phyloP scores from a whole-genome alignment of 306 rosid genomes.

The Prunus armeniaca region DNA sequence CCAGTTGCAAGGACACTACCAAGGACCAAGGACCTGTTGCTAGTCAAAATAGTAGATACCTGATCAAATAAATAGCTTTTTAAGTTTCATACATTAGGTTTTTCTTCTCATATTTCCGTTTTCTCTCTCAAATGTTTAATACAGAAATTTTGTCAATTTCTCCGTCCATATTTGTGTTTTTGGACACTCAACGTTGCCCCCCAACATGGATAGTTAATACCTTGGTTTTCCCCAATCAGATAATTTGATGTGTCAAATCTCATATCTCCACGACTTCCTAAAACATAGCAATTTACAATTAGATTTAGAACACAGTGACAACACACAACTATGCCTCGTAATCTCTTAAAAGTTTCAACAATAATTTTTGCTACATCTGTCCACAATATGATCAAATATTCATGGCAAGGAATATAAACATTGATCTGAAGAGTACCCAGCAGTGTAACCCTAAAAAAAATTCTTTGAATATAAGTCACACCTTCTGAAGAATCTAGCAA shows the following conservation, averaged over 20 bases:
- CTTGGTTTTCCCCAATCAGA: constrained; percentile 39
- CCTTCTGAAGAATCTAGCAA: constrained; percentile 47
- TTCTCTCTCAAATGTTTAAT: background rate
- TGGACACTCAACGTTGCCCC: background rate
- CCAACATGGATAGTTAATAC: background rate
- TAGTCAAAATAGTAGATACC: background rate
- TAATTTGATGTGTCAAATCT: constrained; percentile 35
- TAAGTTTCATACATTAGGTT: background rate
- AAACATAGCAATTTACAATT: constrained; percentile 12
- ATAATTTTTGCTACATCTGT: background rate
- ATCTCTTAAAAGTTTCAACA: background rate
- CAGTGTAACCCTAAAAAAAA: background rate
- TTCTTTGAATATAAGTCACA: constrained; percentile 15
- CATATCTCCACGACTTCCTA: constrained; percentile 35
- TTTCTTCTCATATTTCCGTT: background rate
- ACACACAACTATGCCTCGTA: background rate
- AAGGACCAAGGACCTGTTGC: too few relatives aligned
- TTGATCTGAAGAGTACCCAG: background rate
- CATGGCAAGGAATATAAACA: background rate
- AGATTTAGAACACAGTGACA: background rate
- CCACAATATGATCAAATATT: background rate
- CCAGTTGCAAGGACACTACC: constrained; percentile 25
- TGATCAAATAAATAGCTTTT: background rate
- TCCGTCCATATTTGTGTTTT: background rate
- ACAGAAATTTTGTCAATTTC: background rate